Evolutionary conservation across 2,329 filamentous ascomycete species (phyloP), one percentile per base, ranked within the genome.

Genomic region (Apiospora koreana): DNA sequence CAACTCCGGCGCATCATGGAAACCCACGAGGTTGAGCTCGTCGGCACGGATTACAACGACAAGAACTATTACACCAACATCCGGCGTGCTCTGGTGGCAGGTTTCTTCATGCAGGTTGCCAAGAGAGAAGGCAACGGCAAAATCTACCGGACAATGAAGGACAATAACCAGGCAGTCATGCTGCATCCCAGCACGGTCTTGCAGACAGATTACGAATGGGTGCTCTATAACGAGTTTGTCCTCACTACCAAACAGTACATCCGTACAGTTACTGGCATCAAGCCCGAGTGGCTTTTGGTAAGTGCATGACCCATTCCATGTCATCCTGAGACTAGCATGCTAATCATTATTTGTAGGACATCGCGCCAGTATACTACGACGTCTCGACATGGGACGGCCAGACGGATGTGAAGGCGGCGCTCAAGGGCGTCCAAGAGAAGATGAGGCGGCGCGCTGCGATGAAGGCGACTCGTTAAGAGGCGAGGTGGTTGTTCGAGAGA

Each of bases 41-140:
- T 98, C 69, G 96, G 93, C 68, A 98, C 95, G 0, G 89, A 93
- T 0, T 98, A 97, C 79, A 92, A 95, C 77, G 92, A 98, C 84
- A 97, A 97, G 86, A 94, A 97, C 79, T 99, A 99, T 86, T 99
- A 98, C 83, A 94, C 91, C 80, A 99, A 99, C 81, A 99, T 99
- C 77, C 93, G 95, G 62, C 91, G 94, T 46, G 95, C 96, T 10
- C 88, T 99, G 18, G 92, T 98, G 16, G 89, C 95, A 0, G 96
- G 97, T 43, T 99, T 99, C 87, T 99, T 99, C 87, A 99, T 99
- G 96, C 96, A 99, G 81, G 94, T 98, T 28, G 97, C 96, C 71
- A 98, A 97, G 90, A 94, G 93, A 79, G 94, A 98, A 78, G 90
- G 89, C 68, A 91, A 89, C 41, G 93, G 93, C 78, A 98, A 98